Conservation (phyloP, 345 rosid species). For the Eutrema yunnanense region DNA sequence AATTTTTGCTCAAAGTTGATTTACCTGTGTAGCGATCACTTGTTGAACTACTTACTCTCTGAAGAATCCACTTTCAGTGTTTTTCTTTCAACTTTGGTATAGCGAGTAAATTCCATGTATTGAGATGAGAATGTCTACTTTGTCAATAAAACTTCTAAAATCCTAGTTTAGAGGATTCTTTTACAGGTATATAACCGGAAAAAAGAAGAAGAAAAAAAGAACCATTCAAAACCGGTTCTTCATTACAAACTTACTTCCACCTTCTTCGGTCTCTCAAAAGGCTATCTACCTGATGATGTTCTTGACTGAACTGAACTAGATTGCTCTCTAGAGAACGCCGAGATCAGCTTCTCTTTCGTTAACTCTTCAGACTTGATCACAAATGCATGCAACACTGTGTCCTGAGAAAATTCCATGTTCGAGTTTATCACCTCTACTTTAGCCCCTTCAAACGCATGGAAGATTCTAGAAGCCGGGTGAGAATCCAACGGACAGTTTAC, state of each 20-base stretch:
- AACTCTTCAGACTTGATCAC: constrained; percentile 77
- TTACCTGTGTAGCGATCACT: neutral
- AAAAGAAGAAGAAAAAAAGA: neutral
- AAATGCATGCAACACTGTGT: constrained; percentile 66
- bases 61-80: neutral
- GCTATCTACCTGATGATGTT: constrained; percentile 43
- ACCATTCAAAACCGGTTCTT: constrained; percentile 32
- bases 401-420: constrained; percentile 55
- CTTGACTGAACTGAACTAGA: constrained; percentile 49
- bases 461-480: constrained; percentile 76
- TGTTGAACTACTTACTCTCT: neutral
- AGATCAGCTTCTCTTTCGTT: constrained; percentile 75
- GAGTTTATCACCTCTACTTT: constrained; percentile 56
- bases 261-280: constrained; percentile 8
- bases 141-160: constrained; percentile 13
- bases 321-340: constrained; percentile 52
- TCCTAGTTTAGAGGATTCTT: constrained; percentile 28
- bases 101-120: neutral
- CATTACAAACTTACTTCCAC: constrained; percentile 13
- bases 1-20: neutral
- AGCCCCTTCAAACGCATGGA: constrained; percentile 66
- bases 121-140: constrained; percentile 7
- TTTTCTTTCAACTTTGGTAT: neutral
- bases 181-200: constrained; percentile 19
- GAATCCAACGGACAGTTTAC: constrained; percentile 68